Base-by-base conservation (phyloP, 2,329 filamentous ascomycete species). In the Aspergillus sclerotialis region DNA sequence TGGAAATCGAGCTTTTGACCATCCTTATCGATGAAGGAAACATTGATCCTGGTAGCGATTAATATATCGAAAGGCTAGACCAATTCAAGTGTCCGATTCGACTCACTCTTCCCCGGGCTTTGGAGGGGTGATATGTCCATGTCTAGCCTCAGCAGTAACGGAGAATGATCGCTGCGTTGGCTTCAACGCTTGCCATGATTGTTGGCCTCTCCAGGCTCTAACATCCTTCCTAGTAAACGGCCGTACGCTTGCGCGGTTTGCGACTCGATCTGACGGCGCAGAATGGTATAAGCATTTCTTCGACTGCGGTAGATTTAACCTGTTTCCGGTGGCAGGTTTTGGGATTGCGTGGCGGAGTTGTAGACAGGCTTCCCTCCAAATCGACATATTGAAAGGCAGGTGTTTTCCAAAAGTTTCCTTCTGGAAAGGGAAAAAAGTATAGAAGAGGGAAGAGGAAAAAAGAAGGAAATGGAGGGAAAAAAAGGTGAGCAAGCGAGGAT, bases 1-100 rank as follows among this genome's bases (percentile, higher is more conserved):
- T 82, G 79, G 52, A 95, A 78, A 40, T 82, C 85, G 60, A 85
- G 74, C 46, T 80, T 73, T 18, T 76, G 69, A 32, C 81, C 81
- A 13, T 95, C 88, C 64, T 96, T 95, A 62, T 95, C 89, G 48
- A 96, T 75, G 59, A 96, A 95, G 0, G 89, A 94, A 16, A 98
- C 75, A 55, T 84, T 83, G 38, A 94, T 76, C 61, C 88, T 93
- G 44, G 30, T n/a, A 23, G 33, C 32, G 11, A 30, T 24, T 35
- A 13, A 16, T 29, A 17, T n/a, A n/a, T n/a, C n/a, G n/a, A n/a
- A n/a, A n/a, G n/a, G n/a, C n/a, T n/a, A n/a, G n/a, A n/a, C n/a
- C n/a, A n/a, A n/a, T n/a, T n/a, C n/a, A n/a, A n/a, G n/a, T n/a
- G n/a, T n/a, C n/a, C n/a, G n/a, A n/a, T n/a, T n/a, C n/a, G 19